These are phyloP conservation scores for Thielaviopsis ethacetica DNA, from an alignment of 2,329 filamentous ascomycete species.

Conservation along the genomic window DNA sequence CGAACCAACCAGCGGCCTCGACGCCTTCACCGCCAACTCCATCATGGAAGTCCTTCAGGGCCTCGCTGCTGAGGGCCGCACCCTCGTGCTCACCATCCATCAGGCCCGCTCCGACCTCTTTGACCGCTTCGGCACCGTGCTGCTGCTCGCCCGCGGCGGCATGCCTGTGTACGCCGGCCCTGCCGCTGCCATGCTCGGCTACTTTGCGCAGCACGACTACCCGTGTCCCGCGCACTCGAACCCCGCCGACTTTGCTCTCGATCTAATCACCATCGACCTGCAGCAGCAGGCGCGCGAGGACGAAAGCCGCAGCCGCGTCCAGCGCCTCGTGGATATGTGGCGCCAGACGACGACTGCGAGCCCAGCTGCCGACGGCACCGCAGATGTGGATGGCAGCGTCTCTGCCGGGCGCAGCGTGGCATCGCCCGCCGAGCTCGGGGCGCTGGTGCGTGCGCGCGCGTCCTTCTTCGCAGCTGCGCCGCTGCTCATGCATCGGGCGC, in stretches of 20 bases:
- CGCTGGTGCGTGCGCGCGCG: constrained; percentile 45
- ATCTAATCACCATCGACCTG: constrained; percentile 60
- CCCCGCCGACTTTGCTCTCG: constrained; percentile 61
- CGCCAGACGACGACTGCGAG: constrained; percentile 5
- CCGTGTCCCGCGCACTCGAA: constrained; percentile 55
- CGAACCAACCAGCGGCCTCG: constrained; percentile 60
- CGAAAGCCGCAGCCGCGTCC: constrained; percentile 45
- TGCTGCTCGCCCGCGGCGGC: constrained; percentile 55
- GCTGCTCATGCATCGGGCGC: constrained; percentile 48
- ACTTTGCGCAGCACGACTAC: constrained; percentile 44
- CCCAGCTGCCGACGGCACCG: not conserved
- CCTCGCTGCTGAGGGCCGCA: constrained; percentile 56
- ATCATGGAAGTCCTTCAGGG: constrained; percentile 59
- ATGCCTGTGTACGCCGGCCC: constrained; percentile 50
- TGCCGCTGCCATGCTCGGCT: constrained; percentile 44
- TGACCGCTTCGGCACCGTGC: constrained; percentile 51
- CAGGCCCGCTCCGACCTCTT: constrained; percentile 62
- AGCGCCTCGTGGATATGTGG: constrained; percentile 45
- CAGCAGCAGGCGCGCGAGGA: constrained; percentile 47
- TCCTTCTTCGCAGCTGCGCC: constrained; percentile 48
- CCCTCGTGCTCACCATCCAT: constrained; percentile 61
- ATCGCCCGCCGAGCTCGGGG: constrained; percentile 56
- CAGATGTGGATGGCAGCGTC: not conserved
- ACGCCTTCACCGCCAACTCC: constrained; percentile 62
- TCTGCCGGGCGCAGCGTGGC: constrained; percentile 26